These are phyloP conservation scores for Scenedesmus sp. DNA, from an alignment of 163 green algal species.

Conservation along the genomic window DNA sequence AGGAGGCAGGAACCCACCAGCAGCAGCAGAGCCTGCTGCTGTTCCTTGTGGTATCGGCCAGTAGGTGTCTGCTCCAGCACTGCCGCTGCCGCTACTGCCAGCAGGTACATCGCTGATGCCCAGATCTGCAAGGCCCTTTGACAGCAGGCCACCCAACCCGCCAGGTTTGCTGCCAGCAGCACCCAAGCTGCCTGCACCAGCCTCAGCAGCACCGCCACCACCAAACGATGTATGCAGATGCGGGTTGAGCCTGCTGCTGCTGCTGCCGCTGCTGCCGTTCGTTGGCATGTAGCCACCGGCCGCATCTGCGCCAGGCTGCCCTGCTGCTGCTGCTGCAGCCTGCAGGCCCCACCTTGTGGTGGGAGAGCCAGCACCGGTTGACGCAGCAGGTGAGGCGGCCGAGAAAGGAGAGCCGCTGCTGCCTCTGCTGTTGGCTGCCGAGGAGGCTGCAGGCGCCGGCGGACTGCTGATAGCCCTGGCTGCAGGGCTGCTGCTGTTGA, in stretches of 20 bases:
- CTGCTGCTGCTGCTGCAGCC: not conserved
- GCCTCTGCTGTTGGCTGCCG: not conserved
- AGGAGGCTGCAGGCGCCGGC: not conserved
- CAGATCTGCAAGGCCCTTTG: conserved; percentile 13
- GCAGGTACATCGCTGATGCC: not conserved
- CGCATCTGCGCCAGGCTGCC: not conserved
- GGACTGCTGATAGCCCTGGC: conserved; percentile 19
- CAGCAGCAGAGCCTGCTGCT: not conserved
- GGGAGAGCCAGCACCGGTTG: not conserved
- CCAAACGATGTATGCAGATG: not conserved
- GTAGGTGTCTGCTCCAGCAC: not conserved
- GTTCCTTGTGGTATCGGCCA: no score
- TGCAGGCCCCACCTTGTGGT: not conserved
- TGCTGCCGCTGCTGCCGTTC: not conserved
- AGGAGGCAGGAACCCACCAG: conserved; percentile 1
- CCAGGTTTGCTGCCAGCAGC: not conserved
- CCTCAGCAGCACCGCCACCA: not conserved
- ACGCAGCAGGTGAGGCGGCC: not conserved
- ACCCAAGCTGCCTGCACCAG: not conserved
- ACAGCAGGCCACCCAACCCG: conserved; percentile 7
- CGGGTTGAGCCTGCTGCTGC: not conserved
- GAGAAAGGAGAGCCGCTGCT: not conserved
- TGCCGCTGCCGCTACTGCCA: not conserved
- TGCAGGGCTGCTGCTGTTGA: conserved; percentile 9
- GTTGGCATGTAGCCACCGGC: not conserved